Base-by-base conservation (phyloP, 768 basidiomycete genomes). In the Russula foetens region DNA sequence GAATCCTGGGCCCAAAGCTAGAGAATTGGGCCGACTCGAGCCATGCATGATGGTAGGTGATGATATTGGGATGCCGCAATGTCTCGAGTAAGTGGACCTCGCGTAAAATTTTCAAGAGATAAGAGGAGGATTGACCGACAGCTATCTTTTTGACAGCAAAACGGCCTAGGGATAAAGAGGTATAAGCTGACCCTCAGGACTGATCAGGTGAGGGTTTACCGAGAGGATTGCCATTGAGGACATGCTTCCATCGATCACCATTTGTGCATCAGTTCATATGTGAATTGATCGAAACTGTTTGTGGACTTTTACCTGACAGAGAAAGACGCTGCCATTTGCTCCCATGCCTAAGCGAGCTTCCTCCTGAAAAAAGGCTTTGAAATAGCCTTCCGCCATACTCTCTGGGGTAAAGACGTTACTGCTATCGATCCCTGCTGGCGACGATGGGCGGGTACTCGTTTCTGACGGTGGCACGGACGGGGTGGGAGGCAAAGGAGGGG, bases 81-180 rank as follows among this genome's bases (percentile, higher is more conserved):
- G 82, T 79, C 69, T 98, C 94, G 45, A 98, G 75, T 9, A 97
- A 77, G 45, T 90, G 84, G 56, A 98, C 90, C 76, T 95, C 93
- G 46, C 84, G 83, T 41, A 95, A 75, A 56, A 90, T 93, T 51
- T 84, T 85, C 43, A 93, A 74, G 7, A 96, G 77, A 74, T 95
- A 95, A 2, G 85, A 79, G 66, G 92, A 89, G 0, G 92, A 95
- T 68, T 91, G 84, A 50, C 94, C 94, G 0, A 98, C 90, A 0
- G 96, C 93, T 23, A 98, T 92, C 71, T 97, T 98, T 76, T 98
- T 98, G 49, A 97, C 90, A 0, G 95, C 95, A 71, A 95, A 97
- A 66, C 85, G 86, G 29, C 90, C 90, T 82, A 65, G 24, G 49
- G 14, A 12, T 54, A 33, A 56, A 31, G 45, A 59, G 39, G 29